Conservation (phyloP, 768 basidiomycete species). For the Cubamyces lactineus region DNA sequence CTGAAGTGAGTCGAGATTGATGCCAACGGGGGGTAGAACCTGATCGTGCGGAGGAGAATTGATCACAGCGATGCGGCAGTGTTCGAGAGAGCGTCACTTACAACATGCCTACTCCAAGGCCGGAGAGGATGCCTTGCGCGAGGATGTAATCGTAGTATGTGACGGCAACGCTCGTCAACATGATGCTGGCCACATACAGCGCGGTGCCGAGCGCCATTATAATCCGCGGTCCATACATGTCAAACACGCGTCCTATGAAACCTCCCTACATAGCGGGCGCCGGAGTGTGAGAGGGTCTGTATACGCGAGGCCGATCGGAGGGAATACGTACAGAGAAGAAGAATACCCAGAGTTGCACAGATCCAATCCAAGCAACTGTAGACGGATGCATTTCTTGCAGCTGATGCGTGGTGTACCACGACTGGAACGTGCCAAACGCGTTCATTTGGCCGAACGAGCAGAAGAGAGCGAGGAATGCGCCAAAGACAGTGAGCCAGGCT, state of each 20-base stretch:
- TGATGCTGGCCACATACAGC: constrained; percentile 52
- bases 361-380: constrained; percentile 51
- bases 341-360: constrained; percentile 69
- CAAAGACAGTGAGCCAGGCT: constrained; percentile 56
- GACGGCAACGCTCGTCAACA: constrained; percentile 61
- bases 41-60: constrained; percentile 32
- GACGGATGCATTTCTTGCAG: constrained; percentile 46
- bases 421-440: constrained; percentile 72
- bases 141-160: constrained; percentile 64
- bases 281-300: background rate
- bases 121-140: constrained; percentile 66
- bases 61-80: constrained; percentile 3
- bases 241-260: constrained; percentile 62
- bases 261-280: constrained; percentile 52
- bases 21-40: constrained; percentile 71
- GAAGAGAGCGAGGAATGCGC: constrained; percentile 66
- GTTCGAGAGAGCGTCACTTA: constrained; percentile 11
- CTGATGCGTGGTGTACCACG: constrained; percentile 67
- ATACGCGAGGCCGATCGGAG: background rate
- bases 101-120: constrained; percentile 67
- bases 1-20: constrained; percentile 68
- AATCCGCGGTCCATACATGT: constrained; percentile 60
- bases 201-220: constrained; percentile 57
- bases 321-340: constrained; percentile 61
- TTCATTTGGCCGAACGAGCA: constrained; percentile 74